Percentiles rank a stretch among this genome's conserved stretches.
Conservation (phyloP, 2,329 filamentous ascomycete species). For the Ramichloridium luteum region DNA sequence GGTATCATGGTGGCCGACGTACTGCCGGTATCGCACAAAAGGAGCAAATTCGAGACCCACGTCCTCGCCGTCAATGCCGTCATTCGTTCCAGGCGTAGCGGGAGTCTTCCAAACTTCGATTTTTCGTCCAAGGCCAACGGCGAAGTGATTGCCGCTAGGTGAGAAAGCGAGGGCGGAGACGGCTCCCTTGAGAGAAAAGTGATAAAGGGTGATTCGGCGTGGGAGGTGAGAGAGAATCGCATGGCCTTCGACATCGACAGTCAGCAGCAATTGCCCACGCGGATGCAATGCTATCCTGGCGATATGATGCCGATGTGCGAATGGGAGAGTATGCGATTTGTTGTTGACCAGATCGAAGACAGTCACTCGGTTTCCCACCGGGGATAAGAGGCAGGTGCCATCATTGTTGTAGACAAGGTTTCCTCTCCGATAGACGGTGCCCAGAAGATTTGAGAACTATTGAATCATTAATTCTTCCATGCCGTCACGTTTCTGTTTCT, state of each 20-base stretch:
- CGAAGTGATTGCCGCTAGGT: constrained; percentile 82
- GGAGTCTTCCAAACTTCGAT: constrained; percentile 96
- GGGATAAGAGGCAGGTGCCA: constrained; percentile 88
- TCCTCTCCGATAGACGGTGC: constrained; percentile 95
- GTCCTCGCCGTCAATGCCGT: constrained; percentile 46
- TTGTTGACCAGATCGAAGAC: constrained; percentile 95
- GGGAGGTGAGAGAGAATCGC: constrained; percentile 86
- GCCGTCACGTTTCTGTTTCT: too few species aligned
- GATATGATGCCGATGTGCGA: constrained; percentile 91
- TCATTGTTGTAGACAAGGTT: constrained; percentile 94
- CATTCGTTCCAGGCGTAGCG: constrained; percentile 50
- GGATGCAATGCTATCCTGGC: constrained; percentile 77
- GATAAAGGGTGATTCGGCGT: constrained; percentile 74
- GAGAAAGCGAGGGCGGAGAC: constrained; percentile 82
- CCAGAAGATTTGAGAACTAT: constrained; percentile 97
- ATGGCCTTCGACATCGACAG: constrained; percentile 86
- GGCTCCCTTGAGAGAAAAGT: constrained; percentile 84
- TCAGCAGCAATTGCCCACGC: constrained; percentile 79
- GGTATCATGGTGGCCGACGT: constrained; percentile 78
- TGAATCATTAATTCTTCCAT: too few species aligned
- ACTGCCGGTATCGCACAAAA: constrained; percentile 76
- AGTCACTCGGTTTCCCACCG: constrained; percentile 89
- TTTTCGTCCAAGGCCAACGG: constrained; percentile 71
- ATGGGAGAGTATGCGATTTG: constrained; percentile 75
- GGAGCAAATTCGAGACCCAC: constrained; percentile 86